Percentiles rank a stretch among this genome's conserved stretches.
Conservation (phyloP, 208 protist genomes). For the Trypanosoma scelopori region DNA sequence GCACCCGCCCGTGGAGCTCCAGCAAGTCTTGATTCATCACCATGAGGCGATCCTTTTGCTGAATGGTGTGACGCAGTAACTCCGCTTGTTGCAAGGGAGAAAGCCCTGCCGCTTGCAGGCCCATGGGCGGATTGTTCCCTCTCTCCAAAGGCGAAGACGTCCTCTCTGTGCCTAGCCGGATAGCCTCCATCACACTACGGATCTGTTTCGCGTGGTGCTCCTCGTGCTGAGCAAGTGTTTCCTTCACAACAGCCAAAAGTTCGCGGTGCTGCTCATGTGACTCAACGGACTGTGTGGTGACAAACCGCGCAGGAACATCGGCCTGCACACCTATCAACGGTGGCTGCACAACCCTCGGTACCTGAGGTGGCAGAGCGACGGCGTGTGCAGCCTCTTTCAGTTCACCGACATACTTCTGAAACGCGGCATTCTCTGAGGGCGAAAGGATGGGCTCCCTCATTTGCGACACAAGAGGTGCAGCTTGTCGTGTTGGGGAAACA, state of each 20-base stretch:
- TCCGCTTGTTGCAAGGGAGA: constrained; percentile 58
- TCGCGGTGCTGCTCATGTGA: constrained; percentile 44
- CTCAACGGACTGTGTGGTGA: constrained; percentile 9
- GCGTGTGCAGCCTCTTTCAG: constrained; percentile 27
- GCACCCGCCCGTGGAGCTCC: constrained; percentile 55
- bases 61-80: constrained; percentile 58
- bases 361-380: background rate
- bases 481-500: background rate
- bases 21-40: constrained; percentile 66
- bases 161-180: constrained; percentile 20
- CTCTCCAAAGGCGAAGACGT: constrained; percentile 19
- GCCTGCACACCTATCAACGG: background rate
- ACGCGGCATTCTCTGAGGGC: constrained; percentile 45
- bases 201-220: constrained; percentile 55
- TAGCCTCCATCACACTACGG: constrained; percentile 35
- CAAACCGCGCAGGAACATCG: background rate
- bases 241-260: constrained; percentile 47
- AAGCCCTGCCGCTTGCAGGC: constrained; percentile 18
- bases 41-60: constrained; percentile 73
- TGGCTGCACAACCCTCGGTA: background rate
- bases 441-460: constrained; percentile 33
- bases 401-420: constrained; percentile 66
- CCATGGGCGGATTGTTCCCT: background rate
- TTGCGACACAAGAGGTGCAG: constrained; percentile 4
- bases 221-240: constrained; percentile 39